A percentile compares a stretch with the other conserved stretches of the same genome.
Evolutionary conservation across 1,284 basidiomycete genomes (phyloP).

Genomic region (Cerrena zonata): DNA sequence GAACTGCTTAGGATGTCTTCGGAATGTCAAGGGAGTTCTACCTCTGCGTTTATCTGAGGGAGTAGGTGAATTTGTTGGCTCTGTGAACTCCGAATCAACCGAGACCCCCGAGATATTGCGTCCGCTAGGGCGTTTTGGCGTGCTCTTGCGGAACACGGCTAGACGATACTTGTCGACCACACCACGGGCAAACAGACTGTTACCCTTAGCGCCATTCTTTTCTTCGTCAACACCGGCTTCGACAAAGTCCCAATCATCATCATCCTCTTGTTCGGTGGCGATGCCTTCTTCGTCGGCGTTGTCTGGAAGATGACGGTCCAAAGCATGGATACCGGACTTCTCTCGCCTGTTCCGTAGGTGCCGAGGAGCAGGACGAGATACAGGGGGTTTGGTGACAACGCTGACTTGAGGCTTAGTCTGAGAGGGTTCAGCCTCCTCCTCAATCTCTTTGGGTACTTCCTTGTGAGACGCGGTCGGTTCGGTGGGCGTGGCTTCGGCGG

Average conservation of each 20-base stretch:
- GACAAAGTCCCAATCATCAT: conserved; percentile 84
- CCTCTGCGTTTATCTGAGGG: conserved; percentile 59
- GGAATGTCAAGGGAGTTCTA: conserved; percentile 60
- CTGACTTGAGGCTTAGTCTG: conserved; percentile 7
- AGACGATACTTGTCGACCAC: conserved; percentile 77
- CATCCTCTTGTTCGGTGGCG: conserved; percentile 56
- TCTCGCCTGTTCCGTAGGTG: conserved; percentile 46
- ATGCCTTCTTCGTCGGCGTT: conserved; percentile 49
- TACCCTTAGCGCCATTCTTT: conserved; percentile 67
- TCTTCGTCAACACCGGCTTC: conserved; percentile 72
- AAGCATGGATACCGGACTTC: conserved; percentile 70
- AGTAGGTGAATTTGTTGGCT: conserved; percentile 37
- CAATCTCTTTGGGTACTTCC: conserved; percentile 2
- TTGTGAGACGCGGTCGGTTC: conserved; percentile 7
- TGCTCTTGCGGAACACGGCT: conserved; percentile 77
- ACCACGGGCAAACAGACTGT: conserved; percentile 75
- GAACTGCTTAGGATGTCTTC: conserved; percentile 65
- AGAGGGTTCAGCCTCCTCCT: neutral
- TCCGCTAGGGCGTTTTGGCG: conserved; percentile 41
- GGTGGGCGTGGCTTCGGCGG: conserved; percentile 5
- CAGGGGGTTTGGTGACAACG: conserved; percentile 27
- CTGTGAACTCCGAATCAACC: conserved; percentile 18
- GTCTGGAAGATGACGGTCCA: conserved; percentile 64
- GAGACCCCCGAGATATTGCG: conserved; percentile 53
- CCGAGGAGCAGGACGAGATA: conserved; percentile 19